Evolutionary conservation across 345 rosid species (phyloP), one percentile per base, ranked within the genome.

Genomic region (Erucastrum elatum): DNA sequence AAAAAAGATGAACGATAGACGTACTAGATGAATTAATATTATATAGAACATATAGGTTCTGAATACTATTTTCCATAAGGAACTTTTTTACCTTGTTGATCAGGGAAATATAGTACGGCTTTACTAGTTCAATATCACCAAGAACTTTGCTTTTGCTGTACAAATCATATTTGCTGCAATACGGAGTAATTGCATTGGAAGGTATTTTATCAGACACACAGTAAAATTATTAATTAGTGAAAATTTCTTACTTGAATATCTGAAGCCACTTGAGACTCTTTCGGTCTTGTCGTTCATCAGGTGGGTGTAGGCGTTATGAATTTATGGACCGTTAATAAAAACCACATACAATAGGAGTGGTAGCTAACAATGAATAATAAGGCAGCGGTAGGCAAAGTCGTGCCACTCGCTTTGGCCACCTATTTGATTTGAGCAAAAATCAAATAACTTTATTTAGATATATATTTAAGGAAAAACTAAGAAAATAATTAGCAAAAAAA

Each of bases 111-210:
- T 53, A 53, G 59, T 53, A 53, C 25, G 26, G 59, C 26, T 53
- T 53, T 53, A 53, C 59, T 53, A 53, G 59, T 53, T 53, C 59
- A 7, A 53, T 25, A 3, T 53, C 59, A 53, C 15, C 59, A 53
- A 53, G 59, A 53, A 53, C 59, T 53, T 53, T 53, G 26, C 59
- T 53, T 53, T 53, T 53, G 59, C 59, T 53, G 59, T 53, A 53
- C 15, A 53, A 53, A 53, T 53, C 59, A 53, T 15, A 53, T 53
- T 53, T 53, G 59, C 59, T 53, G 9, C 59, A 15, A 53, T 53
- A 6, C 16, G 17, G 15, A 53, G 26, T 16, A 53, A 53, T 15
- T 15, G 21, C 59, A 16, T 53, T 15, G 59, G 59, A 53, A 53
- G 21, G 59, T 53, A 15, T 15, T 53, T 53, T 53, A 3, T n/a